Percentiles rank a stretch among this genome's conserved stretches.
Evolutionary conservation across 345 rosid genomes (phyloP).

Genomic region (Rhodamnia argentea): DNA sequence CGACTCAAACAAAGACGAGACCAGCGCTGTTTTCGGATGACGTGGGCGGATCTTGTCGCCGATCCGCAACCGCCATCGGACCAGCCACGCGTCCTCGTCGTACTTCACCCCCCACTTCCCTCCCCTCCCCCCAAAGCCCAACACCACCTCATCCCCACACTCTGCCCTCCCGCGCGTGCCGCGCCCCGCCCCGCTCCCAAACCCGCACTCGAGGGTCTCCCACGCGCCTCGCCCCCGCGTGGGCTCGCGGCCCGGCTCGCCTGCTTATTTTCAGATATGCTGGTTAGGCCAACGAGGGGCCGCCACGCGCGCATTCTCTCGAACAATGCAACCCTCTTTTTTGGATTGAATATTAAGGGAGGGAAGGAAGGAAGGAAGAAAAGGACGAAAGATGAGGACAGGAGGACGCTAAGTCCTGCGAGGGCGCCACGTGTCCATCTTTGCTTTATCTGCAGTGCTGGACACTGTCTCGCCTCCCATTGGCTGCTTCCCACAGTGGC

Average conservation of each 20-base stretch:
- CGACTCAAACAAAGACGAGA: not conserved
- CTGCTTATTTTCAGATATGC: not conserved
- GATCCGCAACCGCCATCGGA: slow-evolving; percentile 4
- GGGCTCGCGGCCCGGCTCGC: not conserved
- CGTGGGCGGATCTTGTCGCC: not conserved
- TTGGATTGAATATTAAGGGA: not conserved
- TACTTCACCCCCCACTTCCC: not conserved
- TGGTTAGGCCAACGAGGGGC: not conserved
- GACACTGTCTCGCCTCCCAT: slow-evolving; percentile 1
- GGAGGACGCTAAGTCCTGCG: not conserved
- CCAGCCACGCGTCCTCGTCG: slow-evolving; percentile 5
- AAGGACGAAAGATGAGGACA: not conserved
- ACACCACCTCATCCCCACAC: not conserved
- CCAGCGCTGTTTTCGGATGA: not conserved
- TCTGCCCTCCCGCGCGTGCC: not conserved
- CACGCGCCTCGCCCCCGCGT: not conserved
- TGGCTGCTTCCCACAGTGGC: not conserved
- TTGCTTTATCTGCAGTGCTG: not conserved
- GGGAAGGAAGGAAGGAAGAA: too few relatives aligned
- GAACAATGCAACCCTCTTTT: not conserved
- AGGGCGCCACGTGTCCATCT: not conserved
- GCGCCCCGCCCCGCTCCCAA: not conserved
- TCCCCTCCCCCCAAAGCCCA: not conserved
- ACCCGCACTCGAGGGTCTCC: not conserved
- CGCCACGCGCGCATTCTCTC: slow-evolving; percentile 7